Percentiles rank a stretch among this genome's conserved stretches.
phyloP scores from a whole-genome alignment of 768 basidiomycete genomes.

The Termitomyces sp. region DNA sequence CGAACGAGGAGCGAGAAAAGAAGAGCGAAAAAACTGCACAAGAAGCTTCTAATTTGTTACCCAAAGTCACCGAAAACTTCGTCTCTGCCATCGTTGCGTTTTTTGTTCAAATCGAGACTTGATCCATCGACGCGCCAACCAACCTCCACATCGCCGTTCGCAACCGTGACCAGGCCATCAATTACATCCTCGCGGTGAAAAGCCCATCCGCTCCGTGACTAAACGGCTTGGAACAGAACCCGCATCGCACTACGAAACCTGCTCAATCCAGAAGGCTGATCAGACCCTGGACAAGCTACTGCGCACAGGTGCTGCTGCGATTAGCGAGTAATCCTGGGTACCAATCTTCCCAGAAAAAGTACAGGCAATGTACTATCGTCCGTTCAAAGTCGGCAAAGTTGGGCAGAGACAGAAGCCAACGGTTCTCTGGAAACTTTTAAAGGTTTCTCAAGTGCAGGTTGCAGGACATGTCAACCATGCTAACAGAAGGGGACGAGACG shows the following conservation, averaged over 20 bases:
- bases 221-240: not conserved
- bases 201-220: conserved; percentile 6
- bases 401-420: conserved; percentile 44
- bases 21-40: conserved; percentile 31
- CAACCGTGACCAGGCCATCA: not conserved
- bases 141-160: conserved; percentile 1
- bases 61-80: conserved; percentile 32
- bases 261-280: conserved; percentile 11
- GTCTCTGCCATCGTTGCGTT: conserved; percentile 33
- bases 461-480: conserved; percentile 22
- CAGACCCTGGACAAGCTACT: conserved; percentile 11
- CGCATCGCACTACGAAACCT: conserved; percentile 3
- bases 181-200: conserved; percentile 8
- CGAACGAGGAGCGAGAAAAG: conserved; percentile 36
- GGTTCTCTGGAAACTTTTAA: conserved; percentile 35
- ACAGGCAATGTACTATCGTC: conserved; percentile 17
- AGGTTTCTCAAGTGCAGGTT: conserved; percentile 29
- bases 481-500: conserved; percentile 34
- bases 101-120: conserved; percentile 13
- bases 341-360: conserved; percentile 4
- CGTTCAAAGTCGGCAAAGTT: conserved; percentile 13
- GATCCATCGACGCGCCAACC: conserved; percentile 9
- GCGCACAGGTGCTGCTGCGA: not conserved
- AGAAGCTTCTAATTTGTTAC: conserved; percentile 32
- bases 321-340: conserved; percentile 1